phyloP scores from a whole-genome alignment of 2,329 filamentous ascomycete species.

The Monilinia fructigena region DNA sequence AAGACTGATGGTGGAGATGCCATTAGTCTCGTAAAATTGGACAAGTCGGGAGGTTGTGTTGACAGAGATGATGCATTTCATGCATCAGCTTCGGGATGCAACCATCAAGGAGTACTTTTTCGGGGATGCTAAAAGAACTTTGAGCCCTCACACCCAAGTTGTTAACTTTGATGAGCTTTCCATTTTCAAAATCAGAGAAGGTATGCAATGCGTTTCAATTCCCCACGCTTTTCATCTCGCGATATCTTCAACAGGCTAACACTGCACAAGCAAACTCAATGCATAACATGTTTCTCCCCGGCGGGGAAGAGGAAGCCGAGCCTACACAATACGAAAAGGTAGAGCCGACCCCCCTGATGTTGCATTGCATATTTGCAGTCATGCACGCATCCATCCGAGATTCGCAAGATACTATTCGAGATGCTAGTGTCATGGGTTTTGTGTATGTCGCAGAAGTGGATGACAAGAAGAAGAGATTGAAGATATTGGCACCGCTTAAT shows the following conservation, averaged over 20 bases:
- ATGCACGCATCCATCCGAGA: conserved; percentile 74
- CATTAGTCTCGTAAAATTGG: conserved; percentile 73
- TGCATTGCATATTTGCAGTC: conserved; percentile 81
- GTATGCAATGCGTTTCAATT: conserved; percentile 42
- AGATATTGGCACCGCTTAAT: conserved; percentile 79
- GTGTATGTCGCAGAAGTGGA: conserved; percentile 92
- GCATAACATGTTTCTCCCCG: conserved; percentile 40
- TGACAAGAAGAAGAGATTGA: conserved; percentile 75
- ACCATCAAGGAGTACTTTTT: conserved; percentile 94
- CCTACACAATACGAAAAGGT: conserved; percentile 58
- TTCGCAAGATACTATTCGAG: conserved; percentile 67
- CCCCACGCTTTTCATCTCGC: background rate
- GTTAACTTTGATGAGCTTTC: conserved; percentile 73
- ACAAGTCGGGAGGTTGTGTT: conserved; percentile 83
- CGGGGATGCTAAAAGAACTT: conserved; percentile 69
- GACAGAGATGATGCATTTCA: conserved; percentile 73
- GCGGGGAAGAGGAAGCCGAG: conserved; percentile 37
- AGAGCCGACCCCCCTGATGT: conserved; percentile 64
- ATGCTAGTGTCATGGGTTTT: conserved; percentile 86
- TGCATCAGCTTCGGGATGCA: conserved; percentile 70
- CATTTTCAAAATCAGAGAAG: conserved; percentile 67
- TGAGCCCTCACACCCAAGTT: conserved; percentile 85
- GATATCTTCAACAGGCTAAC: conserved; percentile 23
- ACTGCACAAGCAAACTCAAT: conserved; percentile 31
- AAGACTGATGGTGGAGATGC: conserved; percentile 61